Conservation (phyloP, 257 asterid species). For the Scutellaria baicalensis region DNA sequence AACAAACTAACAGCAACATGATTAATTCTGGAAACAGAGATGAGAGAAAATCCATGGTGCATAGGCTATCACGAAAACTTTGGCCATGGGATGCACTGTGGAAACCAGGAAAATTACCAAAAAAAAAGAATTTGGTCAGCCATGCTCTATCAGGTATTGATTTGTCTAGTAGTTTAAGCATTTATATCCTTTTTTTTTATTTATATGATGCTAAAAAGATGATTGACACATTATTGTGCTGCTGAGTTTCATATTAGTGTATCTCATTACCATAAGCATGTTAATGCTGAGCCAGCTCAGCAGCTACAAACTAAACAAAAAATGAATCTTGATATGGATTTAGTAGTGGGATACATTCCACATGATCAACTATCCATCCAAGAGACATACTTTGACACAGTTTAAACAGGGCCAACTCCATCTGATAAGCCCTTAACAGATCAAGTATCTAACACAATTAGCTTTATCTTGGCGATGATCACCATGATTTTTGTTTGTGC, state of each 20-base stretch:
- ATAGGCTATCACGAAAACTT: conserved; percentile 23
- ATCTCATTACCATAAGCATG: background rate
- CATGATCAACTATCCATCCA: too few species aligned
- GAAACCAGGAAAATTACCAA: conserved; percentile 15
- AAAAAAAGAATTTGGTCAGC: conserved; percentile 1
- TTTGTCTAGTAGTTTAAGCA: background rate
- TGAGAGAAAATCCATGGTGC: conserved; percentile 19
- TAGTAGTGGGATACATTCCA: background rate
- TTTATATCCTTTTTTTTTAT: background rate
- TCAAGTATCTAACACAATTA: background rate
- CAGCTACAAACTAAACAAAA: background rate
- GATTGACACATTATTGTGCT: background rate
- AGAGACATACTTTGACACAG: background rate
- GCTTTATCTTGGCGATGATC: background rate
- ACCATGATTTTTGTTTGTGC: background rate
- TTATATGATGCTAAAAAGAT: background rate
- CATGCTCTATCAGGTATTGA: conserved; percentile 25
- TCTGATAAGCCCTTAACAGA: background rate
- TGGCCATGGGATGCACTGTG: conserved; percentile 24
- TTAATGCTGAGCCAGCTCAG: background rate
- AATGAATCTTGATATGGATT: background rate
- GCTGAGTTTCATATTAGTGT: background rate
- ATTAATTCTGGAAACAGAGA: conserved; percentile 11
- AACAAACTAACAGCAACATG: conserved; percentile 14
- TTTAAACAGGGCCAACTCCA: background rate